Evolutionary conservation across 192 early-diverging fungal genomes (phyloP), one percentile per base, ranked within the genome.

Genomic region (Ambispora gerdemannii): DNA sequence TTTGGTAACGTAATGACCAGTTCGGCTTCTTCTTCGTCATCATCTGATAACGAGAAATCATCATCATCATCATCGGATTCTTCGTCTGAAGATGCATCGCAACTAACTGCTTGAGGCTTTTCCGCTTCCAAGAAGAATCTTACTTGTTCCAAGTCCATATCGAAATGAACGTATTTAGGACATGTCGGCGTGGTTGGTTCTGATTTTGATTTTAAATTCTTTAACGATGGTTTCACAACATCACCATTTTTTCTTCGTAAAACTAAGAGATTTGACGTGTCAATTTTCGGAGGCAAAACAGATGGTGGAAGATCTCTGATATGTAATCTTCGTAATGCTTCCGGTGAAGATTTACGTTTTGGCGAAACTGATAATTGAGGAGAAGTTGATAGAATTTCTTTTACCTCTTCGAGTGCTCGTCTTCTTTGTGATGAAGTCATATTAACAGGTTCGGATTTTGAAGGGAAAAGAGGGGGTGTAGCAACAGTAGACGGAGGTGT

Each of bases 51-150:
- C 50, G 50, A 20, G 74, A 76, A 22, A 72, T 31, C 28, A 76
- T 63, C 19, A 76, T 77, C 19, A 76, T 80, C 31, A 75, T 78
- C 15, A 67, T 30, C 4, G 60, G 47, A 71, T 60, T 78, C 78
- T 31, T 72, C 62, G 0, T 76, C 81, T 11, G 81, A 80, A 1
- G 74, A 59, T 8, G 3, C 68, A 6, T 70, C 68, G 1, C 33
- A 73, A 61, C 79, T 58, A 2, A 84, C 85, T 24, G 81, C 74
- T 27, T 70, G 73, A 13, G 90, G 88, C 63, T 76, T 85, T 80
- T 91, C 83, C 11, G 76, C 82, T 79, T 89, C 88, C 51, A 87
- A 80, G 78, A 91, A 91, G 56, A 87, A 81, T 47, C 84, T 83
- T 56, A 91, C 81, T 59, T 86, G 84, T 73, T 91, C 87, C 32